Conservation (phyloP, 2,329 filamentous ascomycete genomes). For the Aspergillus costaricaensis region DNA sequence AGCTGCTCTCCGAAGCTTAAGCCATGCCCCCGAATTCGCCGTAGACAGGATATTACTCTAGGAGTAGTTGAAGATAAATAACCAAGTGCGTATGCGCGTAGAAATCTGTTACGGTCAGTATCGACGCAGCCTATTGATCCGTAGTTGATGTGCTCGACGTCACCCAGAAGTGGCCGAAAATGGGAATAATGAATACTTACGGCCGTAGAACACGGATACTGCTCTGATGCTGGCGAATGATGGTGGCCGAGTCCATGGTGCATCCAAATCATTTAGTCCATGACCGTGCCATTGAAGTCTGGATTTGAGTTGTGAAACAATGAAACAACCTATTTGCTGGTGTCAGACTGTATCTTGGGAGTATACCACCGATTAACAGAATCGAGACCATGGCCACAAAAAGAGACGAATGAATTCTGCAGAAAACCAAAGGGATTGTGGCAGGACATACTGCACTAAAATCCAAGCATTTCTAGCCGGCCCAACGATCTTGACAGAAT, state of each 20-base stretch:
- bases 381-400: not conserved
- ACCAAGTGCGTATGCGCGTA: slow-evolving; percentile 52
- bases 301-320: not conserved
- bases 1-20: slow-evolving; percentile 36
- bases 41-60: slow-evolving; percentile 44
- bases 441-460: slow-evolving; percentile 8
- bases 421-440: not conserved
- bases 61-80: slow-evolving; percentile 52
- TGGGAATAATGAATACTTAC: slow-evolving; percentile 30
- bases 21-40: slow-evolving; percentile 36
- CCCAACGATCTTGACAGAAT: slow-evolving; percentile 10
- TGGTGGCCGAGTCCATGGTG: slow-evolving; percentile 31
- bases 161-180: slow-evolving; percentile 1
- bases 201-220: slow-evolving; percentile 33
- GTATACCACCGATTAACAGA: not conserved
- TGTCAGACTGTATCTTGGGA: not conserved
- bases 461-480: not conserved
- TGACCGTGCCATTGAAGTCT: slow-evolving; percentile 21
- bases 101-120: slow-evolving; percentile 29
- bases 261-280: slow-evolving; percentile 25
- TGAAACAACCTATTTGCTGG: not conserved
- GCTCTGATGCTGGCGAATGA: slow-evolving; percentile 25
- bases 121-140: slow-evolving; percentile 13
- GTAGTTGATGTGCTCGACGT: slow-evolving; percentile 5
- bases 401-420: not conserved